Evolutionary conservation across 192 early-diverging fungal species (phyloP), one percentile per base, ranked within the genome.

Genomic region (Podila horticola): DNA sequence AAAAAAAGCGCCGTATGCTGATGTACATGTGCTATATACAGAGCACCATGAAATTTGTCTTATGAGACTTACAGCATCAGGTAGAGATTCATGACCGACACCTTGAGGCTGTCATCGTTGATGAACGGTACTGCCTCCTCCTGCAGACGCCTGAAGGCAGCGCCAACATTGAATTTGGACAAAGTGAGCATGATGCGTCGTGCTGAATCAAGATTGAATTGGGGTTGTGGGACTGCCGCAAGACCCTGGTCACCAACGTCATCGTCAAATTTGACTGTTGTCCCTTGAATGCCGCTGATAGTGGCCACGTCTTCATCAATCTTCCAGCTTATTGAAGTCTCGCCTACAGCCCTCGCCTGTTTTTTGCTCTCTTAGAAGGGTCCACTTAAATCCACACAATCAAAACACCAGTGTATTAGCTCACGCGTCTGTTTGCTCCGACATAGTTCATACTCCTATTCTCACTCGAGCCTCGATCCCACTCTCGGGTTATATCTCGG

Each of bases 121-220:
- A 67, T 57, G 29, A 67, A 67, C 36, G 52, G 29, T 31, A 9
- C 51, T 3, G 29, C 66, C 20, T 67, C 66, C 17, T 67, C 66
- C 51, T 58, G 64, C 34, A 67, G 33, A 58, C 34, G 50, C 11
- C 66, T 67, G 22, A 58, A 55, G 31, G 66, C 66, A 58, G 66
- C 30, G 24, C 66, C 66, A 12, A 67, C 36, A 22, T 67, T 33
- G 52, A 67, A 67, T 6, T 29, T 30, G 30, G 50, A 12, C 49
- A 66, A 51, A 55, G 64, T 66, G 13, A 52, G 64, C 30, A 28
- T 55, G 17, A 66, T 52, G 50, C 49, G 20, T 48, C 64, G 45
- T n/a, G 50, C 19, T 12, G 64, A 66, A 13, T 66, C 50, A 33
- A 20, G 64, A 20, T 55, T 66, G 50, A 52, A 66, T 28, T 66